Conservation (phyloP, 2,329 filamentous ascomycete genomes). For the Fusarium bulbicola region DNA sequence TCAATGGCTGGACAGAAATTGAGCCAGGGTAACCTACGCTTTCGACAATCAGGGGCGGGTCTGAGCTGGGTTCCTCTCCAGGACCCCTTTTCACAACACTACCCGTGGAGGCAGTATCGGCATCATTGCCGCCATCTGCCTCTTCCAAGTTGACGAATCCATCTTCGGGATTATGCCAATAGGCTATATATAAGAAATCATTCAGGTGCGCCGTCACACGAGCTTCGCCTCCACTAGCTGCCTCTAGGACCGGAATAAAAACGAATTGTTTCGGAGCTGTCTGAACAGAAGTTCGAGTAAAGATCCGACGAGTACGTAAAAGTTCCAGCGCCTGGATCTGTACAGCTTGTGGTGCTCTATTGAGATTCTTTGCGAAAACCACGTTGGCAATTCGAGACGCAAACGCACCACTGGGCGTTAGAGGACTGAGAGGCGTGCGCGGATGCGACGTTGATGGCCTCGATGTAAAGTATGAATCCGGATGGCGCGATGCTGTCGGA, state of each 20-base stretch:
- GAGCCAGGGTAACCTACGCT: constrained; percentile 48
- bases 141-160: constrained; percentile 81
- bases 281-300: constrained; percentile 78
- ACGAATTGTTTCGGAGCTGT: constrained; percentile 81
- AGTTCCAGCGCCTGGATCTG: constrained; percentile 86
- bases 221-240: constrained; percentile 55
- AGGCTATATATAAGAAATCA: constrained; percentile 87
- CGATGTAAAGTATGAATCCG: constrained; percentile 46
- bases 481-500: constrained; percentile 39
- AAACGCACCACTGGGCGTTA: constrained; percentile 39
- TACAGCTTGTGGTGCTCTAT: constrained; percentile 75
- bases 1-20: constrained; percentile 6
- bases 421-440: constrained; percentile 42
- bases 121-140: constrained; percentile 44
- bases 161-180: constrained; percentile 79
- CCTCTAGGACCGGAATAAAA: constrained; percentile 76
- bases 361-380: constrained; percentile 82
- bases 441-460: constrained; percentile 35
- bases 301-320: constrained; percentile 80
- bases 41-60: constrained; percentile 52
- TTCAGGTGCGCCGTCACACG: constrained; percentile 70
- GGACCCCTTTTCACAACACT: constrained; percentile 57
- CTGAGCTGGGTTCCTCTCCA: constrained; percentile 26
- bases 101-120: constrained; percentile 49
- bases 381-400: constrained; percentile 75